Evolutionary conservation across 257 asterid genomes (phyloP).

Genomic region (Forsythia viridissima): DNA sequence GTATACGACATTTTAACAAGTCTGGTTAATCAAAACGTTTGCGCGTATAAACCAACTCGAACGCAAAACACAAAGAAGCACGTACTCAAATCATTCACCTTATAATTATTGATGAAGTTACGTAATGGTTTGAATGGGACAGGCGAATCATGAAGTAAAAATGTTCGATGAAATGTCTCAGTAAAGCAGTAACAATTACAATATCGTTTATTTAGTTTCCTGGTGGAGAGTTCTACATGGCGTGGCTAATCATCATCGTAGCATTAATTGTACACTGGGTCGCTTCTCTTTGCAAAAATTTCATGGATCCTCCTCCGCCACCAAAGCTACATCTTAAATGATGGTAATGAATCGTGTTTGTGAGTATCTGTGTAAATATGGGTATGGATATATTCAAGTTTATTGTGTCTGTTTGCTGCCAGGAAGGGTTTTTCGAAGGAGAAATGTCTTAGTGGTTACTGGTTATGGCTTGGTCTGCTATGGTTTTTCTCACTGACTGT

Average conservation of each 20-base stretch:
- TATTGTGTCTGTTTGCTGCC: not conserved
- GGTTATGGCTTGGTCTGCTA: not conserved
- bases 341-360: slow-evolving; percentile 32
- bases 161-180: slow-evolving; percentile 25
- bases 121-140: not conserved
- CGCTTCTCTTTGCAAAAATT: slow-evolving; percentile 66
- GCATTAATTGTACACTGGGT: slow-evolving; percentile 54
- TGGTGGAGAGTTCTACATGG: slow-evolving; percentile 34
- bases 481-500: too few species aligned
- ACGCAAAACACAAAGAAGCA: not conserved
- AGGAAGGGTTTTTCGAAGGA: not conserved
- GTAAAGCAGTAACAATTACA: not conserved
- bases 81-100: not conserved
- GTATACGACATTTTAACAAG: not conserved
- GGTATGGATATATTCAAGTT: not conserved
- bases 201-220: not conserved
- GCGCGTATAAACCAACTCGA: not conserved
- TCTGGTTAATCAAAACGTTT: too few species aligned
- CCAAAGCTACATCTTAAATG: slow-evolving; percentile 39
- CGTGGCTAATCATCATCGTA: slow-evolving; percentile 44
- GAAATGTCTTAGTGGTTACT: not conserved
- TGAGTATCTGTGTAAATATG: not conserved
- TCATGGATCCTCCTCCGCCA: slow-evolving; percentile 33
- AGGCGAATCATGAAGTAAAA: not conserved
- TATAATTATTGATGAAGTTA: not conserved